These are phyloP conservation scores for Globisporangium recalcitrans DNA, from an alignment of 352 stramenopile genomes.

Conservation along the genomic window DNA sequence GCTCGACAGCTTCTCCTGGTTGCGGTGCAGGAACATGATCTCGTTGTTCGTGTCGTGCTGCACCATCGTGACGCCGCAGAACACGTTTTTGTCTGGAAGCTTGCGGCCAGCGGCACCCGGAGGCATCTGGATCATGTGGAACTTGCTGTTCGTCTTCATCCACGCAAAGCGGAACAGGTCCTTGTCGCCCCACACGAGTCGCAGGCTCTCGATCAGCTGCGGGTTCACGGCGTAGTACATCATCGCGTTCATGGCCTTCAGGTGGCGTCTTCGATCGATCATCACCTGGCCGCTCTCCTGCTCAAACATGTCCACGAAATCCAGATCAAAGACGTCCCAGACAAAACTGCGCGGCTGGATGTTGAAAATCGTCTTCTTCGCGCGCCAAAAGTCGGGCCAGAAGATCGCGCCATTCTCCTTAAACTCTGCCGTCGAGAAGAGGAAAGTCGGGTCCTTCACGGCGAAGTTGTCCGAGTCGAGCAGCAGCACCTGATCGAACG, in stretches of 20 bases:
- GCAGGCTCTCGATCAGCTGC: slow-evolving; percentile 35
- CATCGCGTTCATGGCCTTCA: slow-evolving; percentile 44
- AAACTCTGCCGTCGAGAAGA: slow-evolving; percentile 57
- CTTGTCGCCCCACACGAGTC: slow-evolving; percentile 72
- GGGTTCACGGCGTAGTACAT: slow-evolving; percentile 61
- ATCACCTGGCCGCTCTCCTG: slow-evolving; percentile 76
- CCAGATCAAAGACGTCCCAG: slow-evolving; percentile 60
- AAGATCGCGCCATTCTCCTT: slow-evolving; percentile 48
- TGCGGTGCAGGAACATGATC: slow-evolving; percentile 63
- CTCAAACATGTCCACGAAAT: slow-evolving; percentile 67
- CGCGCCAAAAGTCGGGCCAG: slow-evolving; percentile 77
- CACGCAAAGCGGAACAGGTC: slow-evolving; percentile 76
- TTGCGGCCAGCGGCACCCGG: slow-evolving; percentile 43
- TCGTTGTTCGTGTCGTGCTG: slow-evolving; percentile 45
- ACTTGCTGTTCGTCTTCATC: slow-evolving; percentile 56
- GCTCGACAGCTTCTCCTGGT: slow-evolving; percentile 58
- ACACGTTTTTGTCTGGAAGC: slow-evolving; percentile 39
- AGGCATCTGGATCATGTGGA: slow-evolving; percentile 53
- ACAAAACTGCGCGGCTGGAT: slow-evolving; percentile 57
- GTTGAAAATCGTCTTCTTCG: slow-evolving; percentile 71
- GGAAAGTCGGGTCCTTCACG: slow-evolving; percentile 51
- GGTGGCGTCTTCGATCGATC: slow-evolving; percentile 44
- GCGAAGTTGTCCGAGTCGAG: slow-evolving; percentile 78
- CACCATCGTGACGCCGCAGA: slow-evolving; percentile 73
- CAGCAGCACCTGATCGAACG: slow-evolving; percentile 72